Evolutionary conservation across 202 grass and related monocot species (phyloP), one percentile per base, ranked within the genome.

Genomic region (Saccharum hybrid): DNA sequence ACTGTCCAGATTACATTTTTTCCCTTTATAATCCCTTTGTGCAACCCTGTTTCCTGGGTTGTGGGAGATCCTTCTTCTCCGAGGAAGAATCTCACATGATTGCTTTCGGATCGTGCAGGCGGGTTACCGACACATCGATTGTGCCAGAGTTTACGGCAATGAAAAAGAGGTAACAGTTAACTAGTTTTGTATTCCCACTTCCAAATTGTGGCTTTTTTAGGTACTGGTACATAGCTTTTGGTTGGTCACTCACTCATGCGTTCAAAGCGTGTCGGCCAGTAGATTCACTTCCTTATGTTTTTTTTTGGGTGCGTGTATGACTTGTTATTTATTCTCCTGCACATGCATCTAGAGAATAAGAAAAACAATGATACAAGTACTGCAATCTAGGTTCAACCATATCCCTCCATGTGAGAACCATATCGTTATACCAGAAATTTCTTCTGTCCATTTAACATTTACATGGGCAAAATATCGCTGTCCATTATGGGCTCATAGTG

Each of bases 91-190:
- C 0, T 28, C 10, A 10, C 68, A 6, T 43, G 12, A 67, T 41
- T 21, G 43, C 77, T 65, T 63, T 37, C 11, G 1, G 8, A 68
- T 77, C 26, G 23, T 87, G 72, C 86, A 95, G 93, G 93, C 68
- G 56, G 93, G 93, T 26, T 95, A 95, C 81, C 81, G 93, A 41
- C 93, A 95, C 85, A 90, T 95, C 76, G 93, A 95, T 39, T 95
- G 93, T 70, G 93, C 93, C 74, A 78, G 45, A 62, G 40, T 18
- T 61, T 95, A 95, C 80, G 76, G 71, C 48, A 95, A 92, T 6
- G 93, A 94, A 34, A 81, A 92, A 36, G 92, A 94, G 92, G 92
- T 92, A 91, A 91, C 12, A 4, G 33, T 81, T 85, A 75, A 81
- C 22, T 16, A 59, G 23, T 30, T 36, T 8, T 59, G 54, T 22